Evolutionary conservation across 129 eudicot genomes (phyloP), one percentile per base, ranked within the genome.

Genomic region (Deinandra increscens): DNA sequence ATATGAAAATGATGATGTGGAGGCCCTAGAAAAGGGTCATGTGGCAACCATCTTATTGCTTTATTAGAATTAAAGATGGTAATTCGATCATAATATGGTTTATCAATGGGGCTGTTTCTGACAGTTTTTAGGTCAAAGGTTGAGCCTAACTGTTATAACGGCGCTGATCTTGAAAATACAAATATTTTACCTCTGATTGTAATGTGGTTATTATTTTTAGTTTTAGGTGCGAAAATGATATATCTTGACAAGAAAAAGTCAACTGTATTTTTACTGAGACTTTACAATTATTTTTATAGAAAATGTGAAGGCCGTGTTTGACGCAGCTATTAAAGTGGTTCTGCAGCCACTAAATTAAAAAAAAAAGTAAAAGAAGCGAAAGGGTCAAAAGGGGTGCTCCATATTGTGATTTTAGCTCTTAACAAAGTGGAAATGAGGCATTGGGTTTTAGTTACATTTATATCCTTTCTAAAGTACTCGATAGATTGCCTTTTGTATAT

Each of bases 301-400:
- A 91, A n/a, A n/a, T 78, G 91, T 88, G 82, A 91, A 91, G 84
- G 93, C 93, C 46, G 97, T 91, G 10, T 91, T 91, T 20, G 97
- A 91, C 82, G 93, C 96, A 36, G 97, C 97, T 44, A 91, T 91
- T 43, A 91, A 88, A 80, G 90, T 91, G 70, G 97, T 91, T 68
- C 81, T 91, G 70, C 97, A 91, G 77, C 97, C 97, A 58, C 97
- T 96, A 5, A 91, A 91, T 79, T 96, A 85, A 56, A 91, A 78
- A 88, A 91, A 84, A 93, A 91, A 68, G n/a, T n/a, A n/a, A 81
- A 91, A 88, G 97, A 91, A 88, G 83, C 76, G 88, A 78, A 91
- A 86, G 93, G 87, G 93, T 48, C 93, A 84, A 69, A 91, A 69
- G 76, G 93, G 74, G 69, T 91, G 97, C 78, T 65, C 90, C 7